phyloP scores from a whole-genome alignment of 805 yeast genomes.

The Barnettozyma pratensis region DNA sequence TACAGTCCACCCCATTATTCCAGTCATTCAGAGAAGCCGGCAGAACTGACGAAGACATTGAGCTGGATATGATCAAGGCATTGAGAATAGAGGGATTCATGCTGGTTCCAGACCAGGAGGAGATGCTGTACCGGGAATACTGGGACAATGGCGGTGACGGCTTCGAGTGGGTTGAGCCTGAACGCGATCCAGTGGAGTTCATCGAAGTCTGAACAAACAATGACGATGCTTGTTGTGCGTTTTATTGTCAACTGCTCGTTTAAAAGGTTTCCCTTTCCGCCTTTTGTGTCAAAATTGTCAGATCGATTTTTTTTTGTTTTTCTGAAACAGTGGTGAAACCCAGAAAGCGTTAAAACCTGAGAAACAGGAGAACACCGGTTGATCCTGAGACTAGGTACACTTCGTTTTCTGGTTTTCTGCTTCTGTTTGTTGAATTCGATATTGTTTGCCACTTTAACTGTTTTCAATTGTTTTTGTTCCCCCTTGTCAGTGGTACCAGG shows the following conservation, averaged over 20 bases:
- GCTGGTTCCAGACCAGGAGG: constrained; percentile 2
- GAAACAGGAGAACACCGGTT: too few species aligned
- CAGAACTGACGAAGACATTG: background rate
- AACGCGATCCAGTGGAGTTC: constrained; percentile 10
- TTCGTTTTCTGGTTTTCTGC: too few species aligned
- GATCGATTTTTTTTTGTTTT: too few species aligned
- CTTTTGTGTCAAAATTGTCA: too few species aligned
- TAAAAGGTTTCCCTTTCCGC: too few species aligned
- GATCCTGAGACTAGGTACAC: too few species aligned
- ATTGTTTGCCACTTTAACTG: too few species aligned
- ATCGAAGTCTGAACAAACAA: background rate
- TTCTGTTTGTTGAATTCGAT: too few species aligned
- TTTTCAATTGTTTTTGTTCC: background rate
- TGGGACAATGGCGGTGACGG: constrained; percentile 8
- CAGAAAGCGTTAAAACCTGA: too few species aligned
- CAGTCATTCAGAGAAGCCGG: background rate
- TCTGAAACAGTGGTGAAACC: too few species aligned
- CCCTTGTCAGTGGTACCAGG: background rate
- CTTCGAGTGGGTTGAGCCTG: constrained; percentile 14
- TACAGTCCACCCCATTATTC: background rate
- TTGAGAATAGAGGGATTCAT: constrained; percentile 3
- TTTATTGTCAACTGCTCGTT: too few species aligned
- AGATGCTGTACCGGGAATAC: constrained; percentile 6
- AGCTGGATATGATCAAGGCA: background rate
- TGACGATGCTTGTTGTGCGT: too few species aligned